Evolutionary conservation across 345 rosid genomes (phyloP).

Genomic region (Eucalyptus polyanthemos): DNA sequence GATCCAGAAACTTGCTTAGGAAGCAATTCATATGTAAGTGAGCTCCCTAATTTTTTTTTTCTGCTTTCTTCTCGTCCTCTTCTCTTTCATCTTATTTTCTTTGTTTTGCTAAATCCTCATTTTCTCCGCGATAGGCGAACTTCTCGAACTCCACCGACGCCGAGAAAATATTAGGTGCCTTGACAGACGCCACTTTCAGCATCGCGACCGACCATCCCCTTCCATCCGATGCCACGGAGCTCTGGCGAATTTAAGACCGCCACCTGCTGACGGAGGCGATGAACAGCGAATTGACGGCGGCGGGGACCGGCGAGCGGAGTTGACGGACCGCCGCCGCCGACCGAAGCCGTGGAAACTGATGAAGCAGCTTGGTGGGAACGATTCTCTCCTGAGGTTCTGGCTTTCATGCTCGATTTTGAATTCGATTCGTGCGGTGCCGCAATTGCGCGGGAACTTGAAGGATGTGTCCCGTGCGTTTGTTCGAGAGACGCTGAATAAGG

Average conservation of each 20-base stretch:
- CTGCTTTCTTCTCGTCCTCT: background rate
- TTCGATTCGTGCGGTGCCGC: too few relatives aligned
- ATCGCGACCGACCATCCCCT: background rate
- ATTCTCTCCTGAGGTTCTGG: too few relatives aligned
- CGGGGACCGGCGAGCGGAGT: accelerated
- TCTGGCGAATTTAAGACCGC: too few relatives aligned
- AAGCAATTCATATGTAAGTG: background rate
- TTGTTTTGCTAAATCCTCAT: background rate
- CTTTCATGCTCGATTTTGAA: too few relatives aligned
- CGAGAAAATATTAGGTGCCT: too few relatives aligned
- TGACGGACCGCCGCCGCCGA: background rate
- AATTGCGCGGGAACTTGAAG: too few relatives aligned
- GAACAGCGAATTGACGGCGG: background rate
- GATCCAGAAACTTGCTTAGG: background rate
- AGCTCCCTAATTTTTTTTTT: background rate
- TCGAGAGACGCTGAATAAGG: too few relatives aligned
- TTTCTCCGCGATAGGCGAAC: background rate
- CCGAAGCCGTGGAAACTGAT: background rate
- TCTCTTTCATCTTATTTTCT: background rate
- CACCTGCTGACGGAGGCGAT: too few relatives aligned
- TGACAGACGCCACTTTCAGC: background rate
- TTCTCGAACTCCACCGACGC: background rate
- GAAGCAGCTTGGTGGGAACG: background rate
- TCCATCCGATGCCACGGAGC: background rate
- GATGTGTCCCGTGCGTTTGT: too few relatives aligned